Conservation (phyloP, 2,329 filamentous ascomycete species). For the Phoma sp. region DNA sequence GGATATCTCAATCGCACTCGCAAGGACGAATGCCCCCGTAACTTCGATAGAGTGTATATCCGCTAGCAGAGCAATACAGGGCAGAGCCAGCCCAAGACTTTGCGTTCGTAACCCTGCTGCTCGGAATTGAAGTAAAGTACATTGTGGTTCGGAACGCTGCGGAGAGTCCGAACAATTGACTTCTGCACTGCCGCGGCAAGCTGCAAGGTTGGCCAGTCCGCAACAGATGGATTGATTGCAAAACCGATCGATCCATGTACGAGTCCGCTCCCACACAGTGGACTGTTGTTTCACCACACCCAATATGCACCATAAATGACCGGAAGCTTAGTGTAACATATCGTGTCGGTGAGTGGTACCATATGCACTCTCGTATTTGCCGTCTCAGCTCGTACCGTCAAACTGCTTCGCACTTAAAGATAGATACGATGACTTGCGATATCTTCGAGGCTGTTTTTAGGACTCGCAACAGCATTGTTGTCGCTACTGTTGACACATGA, state of each 20-base stretch:
- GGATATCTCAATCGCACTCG: too few relatives aligned
- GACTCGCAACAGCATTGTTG: neutral
- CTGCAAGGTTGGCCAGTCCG: neutral
- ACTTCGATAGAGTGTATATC: too few relatives aligned
- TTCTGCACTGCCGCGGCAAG: neutral
- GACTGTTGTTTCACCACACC: conserved; percentile 2
- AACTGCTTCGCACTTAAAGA: neutral
- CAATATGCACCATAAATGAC: neutral
- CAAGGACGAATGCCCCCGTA: too few relatives aligned
- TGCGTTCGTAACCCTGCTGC: neutral
- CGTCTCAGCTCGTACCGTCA: neutral
- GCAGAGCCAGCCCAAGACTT: neutral
- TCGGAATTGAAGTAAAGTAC: neutral
- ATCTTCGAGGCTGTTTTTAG: neutral
- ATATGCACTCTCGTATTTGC: neutral
- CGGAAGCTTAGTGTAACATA: conserved; percentile 11
- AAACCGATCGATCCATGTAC: neutral
- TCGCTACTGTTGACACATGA: neutral
- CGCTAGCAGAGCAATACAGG: neutral
- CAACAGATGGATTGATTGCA: neutral
- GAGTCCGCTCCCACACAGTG: neutral
- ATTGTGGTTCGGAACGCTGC: conserved; percentile 4
- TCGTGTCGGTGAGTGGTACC: neutral
- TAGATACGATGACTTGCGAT: neutral
- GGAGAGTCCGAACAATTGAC: conserved; percentile 11